Evolutionary conservation across 2,329 filamentous ascomycete genomes (phyloP), one percentile per base, ranked within the genome.

Genomic region (Pseudogymnoascus sp.): DNA sequence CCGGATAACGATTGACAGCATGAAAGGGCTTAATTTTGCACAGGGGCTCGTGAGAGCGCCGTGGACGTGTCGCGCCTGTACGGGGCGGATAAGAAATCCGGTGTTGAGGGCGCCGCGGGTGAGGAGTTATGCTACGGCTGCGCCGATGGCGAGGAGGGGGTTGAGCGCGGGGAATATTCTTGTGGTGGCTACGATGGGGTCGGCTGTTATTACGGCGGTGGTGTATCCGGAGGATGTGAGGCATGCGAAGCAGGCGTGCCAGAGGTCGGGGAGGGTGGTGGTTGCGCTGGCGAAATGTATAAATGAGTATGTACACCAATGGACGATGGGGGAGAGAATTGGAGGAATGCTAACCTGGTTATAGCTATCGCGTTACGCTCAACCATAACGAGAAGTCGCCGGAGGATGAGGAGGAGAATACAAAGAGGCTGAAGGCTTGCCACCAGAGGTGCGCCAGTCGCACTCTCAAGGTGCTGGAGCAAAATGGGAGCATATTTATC

Each of bases 401-500:
- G 1, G 79, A 86, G 19, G 82, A 90, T 65, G 79, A 82, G 39
- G 81, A 84, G 61, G 84, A 91, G 73, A 84, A 85, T 71, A 78
- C 83, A n/a, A 79, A 76, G n/a, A 75, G 88, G 38, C 78, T 99
- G 61, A 89, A 85, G 68, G 86, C 87, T 66, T 97, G 94, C 72
- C 94, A 99, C 75, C 89, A 95, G 73, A 84, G 94, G 74, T 99
- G 94, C 77, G 94, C 94, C 31, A 83, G 91, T 70, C 85, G 94
- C 65, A 97, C 94, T 0, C 78, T 97, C 43, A 83, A 82, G 63
- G 92, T 95, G 1, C 78, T 97, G 67, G 94, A 99, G 80, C 91
- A 90, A 80, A 97, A 97, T 74, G 94, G 95, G 26, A 96, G 93
- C 29, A 96, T 99, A 66, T 99, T 97, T 70, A 97, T 99, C 74